Evolutionary conservation across 768 basidiomycete genomes (phyloP), one percentile per base, ranked within the genome.

Genomic region (Neoboletus magnificus): DNA sequence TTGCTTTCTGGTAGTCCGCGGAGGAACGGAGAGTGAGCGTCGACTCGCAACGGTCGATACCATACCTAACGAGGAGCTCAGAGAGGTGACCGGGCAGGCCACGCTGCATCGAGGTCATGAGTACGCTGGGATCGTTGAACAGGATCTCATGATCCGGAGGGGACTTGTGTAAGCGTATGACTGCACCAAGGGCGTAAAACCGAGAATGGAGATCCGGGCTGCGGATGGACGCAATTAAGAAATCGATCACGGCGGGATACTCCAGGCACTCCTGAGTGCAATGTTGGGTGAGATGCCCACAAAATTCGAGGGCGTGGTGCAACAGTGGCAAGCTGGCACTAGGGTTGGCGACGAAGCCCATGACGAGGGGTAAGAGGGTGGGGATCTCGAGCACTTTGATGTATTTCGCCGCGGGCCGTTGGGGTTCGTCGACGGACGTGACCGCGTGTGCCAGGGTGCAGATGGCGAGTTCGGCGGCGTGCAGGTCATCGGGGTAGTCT

Each of bases 221-320:
- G 41, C 83, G 78, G 32, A 86, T 66, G 25, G 78, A 78, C 0
- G 84, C 80, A 20, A 84, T 78, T 16, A 87, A 72, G 50, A 83
- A 77, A n/a, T 74, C 72, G 15, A 79, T 67, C 49, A 79, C 69
- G 1, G 75, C 65, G 1, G 79, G 77, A 32, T 76, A 74, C 0
- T 71, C 70, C 52, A 77, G 70, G 66, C 76, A 81, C 0, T 79
- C 75, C 25, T 73, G 65, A 18, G 77, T 63, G 46, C 75, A 80
- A 55, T 83, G 74, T 18, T 78, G 63, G 0, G 79, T 77, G 23
- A 77, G 70, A 18, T 67, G 70, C 0, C 77, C 63, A 16, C 85
- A 60, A 16, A 86, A 74, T 18, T 75, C 74, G 9, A 82, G 60
- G 20, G 77, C 82, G 56, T 87, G 86, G 51, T 77, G 75, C 37